Conservation (phyloP, 2,329 filamentous ascomycete genomes). For the Beauveria caledonica region DNA sequence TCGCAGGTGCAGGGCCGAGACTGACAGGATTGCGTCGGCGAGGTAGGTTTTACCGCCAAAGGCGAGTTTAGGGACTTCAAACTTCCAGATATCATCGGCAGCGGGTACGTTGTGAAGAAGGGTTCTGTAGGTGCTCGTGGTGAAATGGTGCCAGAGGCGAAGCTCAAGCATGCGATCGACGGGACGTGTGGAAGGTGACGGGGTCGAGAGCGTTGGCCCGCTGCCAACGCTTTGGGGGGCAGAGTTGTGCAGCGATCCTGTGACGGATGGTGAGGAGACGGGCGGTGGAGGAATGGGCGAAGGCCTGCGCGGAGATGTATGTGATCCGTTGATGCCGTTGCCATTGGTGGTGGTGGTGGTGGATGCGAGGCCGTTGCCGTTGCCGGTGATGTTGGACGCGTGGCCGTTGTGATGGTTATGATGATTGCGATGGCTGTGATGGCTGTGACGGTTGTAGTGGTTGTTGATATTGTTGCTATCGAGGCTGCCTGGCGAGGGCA, state of each 20-base stretch:
- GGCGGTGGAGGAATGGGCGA: constrained; percentile 6
- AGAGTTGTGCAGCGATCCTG: constrained; percentile 10
- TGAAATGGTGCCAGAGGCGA: constrained; percentile 57
- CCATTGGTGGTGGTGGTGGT: not conserved
- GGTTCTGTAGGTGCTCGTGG: constrained; percentile 51
- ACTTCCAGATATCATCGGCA: constrained; percentile 50
- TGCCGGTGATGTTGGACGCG: not conserved
- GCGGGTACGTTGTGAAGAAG: constrained; percentile 44
- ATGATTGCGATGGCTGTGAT: not conserved
- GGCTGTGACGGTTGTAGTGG: not conserved
- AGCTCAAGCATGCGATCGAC: constrained; percentile 44
- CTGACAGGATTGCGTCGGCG: constrained; percentile 55
- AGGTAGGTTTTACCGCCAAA: constrained; percentile 51
- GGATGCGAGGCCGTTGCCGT: not conserved
- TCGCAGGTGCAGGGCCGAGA: constrained; percentile 55
- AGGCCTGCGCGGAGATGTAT: constrained; percentile 4
- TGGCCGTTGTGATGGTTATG: not conserved
- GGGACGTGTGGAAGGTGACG: constrained; percentile 17
- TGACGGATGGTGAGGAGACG: constrained; percentile 16
- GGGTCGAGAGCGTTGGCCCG: constrained; percentile 8
- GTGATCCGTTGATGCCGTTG: not conserved
- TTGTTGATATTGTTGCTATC: constrained; percentile 7
- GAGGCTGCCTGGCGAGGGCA: constrained; percentile 18
- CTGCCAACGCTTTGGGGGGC: constrained; percentile 4
- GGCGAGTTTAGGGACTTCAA: constrained; percentile 51